These are phyloP conservation scores for Stentor roeselii DNA, from an alignment of 73 alveolate genomes.

Conservation along the genomic window DNA sequence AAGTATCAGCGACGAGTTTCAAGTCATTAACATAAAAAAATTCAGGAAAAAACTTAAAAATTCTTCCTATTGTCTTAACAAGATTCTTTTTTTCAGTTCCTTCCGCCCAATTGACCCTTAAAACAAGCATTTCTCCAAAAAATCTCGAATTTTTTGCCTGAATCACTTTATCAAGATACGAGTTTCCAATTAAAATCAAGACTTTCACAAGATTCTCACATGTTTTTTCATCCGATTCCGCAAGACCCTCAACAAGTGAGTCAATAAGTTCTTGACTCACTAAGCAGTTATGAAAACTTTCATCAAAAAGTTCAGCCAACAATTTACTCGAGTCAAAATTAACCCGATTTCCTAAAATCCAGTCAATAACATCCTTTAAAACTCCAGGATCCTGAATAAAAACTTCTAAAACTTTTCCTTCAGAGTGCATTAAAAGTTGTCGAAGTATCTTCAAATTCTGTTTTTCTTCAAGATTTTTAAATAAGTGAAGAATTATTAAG, in stretches of 20 bases:
- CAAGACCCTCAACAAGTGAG: neutral
- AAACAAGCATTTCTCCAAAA: neutral
- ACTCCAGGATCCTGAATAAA: neutral
- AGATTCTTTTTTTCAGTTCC: neutral
- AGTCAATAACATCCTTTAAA: neutral
- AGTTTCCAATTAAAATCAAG: neutral
- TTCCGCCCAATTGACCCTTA: neutral
- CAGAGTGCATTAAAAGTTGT: neutral
- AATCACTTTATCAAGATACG: too few relatives aligned
- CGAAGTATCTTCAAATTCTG: neutral
- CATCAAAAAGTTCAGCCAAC: neutral
- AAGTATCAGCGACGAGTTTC: neutral
- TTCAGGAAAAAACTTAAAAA: neutral
- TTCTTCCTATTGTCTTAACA: neutral
- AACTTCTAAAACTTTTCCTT: neutral
- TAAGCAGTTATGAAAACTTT: neutral
- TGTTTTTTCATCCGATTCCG: neutral
- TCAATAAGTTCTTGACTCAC: neutral
- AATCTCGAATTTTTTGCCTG: neutral
- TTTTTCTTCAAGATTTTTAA: too few relatives aligned
- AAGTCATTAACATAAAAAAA: neutral
- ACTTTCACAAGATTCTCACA: neutral
- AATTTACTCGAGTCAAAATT: neutral
- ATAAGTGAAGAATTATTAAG: too few relatives aligned
- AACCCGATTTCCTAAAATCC: neutral